A percentile compares a stretch with the other conserved stretches of the same genome.
These are phyloP conservation scores for Dryas octopetala DNA, from an alignment of 306 rosid species.

Conservation along the genomic window DNA sequence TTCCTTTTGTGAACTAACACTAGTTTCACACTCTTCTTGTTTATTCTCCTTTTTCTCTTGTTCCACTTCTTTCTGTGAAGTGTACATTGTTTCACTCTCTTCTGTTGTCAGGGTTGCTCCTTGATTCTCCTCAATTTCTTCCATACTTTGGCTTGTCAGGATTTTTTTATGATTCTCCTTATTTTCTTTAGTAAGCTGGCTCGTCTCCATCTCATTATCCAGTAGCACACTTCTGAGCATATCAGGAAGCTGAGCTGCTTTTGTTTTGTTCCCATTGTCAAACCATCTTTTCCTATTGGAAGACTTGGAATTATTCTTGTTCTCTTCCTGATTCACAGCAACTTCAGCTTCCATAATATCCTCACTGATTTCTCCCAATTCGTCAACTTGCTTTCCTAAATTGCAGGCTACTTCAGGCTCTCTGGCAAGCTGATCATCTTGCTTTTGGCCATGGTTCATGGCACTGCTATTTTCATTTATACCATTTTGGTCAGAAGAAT, in stretches of 20 bases:
- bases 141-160: constrained; percentile 14
- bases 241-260: constrained; percentile 25
- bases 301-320: constrained; percentile 31
- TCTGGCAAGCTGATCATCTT: constrained; percentile 30
- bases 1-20: constrained; percentile 35
- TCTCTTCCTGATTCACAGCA: constrained; percentile 35
- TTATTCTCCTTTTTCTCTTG: constrained; percentile 22
- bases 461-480: constrained; percentile 26
- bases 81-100: constrained; percentile 9
- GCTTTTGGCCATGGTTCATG: constrained; percentile 36
- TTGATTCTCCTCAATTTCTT: constrained; percentile 24
- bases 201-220: constrained; percentile 35
- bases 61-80: constrained; percentile 13
- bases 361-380: constrained; percentile 26
- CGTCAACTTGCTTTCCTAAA: constrained; percentile 39
- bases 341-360: constrained; percentile 38
- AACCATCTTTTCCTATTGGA: constrained; percentile 41
- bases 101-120: constrained; percentile 19
- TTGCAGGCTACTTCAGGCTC: constrained; percentile 37
- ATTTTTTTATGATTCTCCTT: constrained; percentile 17
- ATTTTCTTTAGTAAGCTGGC: constrained; percentile 8
- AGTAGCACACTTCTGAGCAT: constrained; percentile 13
- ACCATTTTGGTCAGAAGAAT: constrained; percentile 27
- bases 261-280: constrained; percentile 26
- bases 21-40: constrained; percentile 41